Conservation (phyloP, 148 eudicot species). For the Pharnaceum exiguum region DNA sequence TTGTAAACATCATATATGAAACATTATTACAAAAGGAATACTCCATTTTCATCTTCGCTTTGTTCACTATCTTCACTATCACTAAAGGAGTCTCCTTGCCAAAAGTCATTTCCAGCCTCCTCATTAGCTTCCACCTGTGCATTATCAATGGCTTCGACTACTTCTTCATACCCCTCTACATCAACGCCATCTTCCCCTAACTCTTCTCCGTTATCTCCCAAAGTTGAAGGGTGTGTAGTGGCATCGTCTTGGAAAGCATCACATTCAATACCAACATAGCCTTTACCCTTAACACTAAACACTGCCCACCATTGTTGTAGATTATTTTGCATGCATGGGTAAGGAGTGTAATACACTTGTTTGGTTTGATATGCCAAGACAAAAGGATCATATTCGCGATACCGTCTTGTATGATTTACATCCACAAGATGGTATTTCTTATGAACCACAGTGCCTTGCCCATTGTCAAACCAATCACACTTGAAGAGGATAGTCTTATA, state of each 20-base stretch:
- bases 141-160: background rate
- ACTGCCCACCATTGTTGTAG: background rate
- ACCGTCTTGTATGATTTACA: background rate
- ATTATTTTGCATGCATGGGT: background rate
- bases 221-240: background rate
- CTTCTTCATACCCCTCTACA: background rate
- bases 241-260: background rate
- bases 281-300: background rate
- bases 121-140: background rate
- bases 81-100: too few relatives aligned
- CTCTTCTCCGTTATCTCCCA: too few relatives aligned
- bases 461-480: conserved; percentile 4
- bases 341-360: conserved; percentile 1
- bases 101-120: too few relatives aligned
- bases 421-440: background rate
- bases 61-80: too few relatives aligned
- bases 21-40: too few relatives aligned
- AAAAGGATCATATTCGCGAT: background rate
- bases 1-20: too few relatives aligned
- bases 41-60: too few relatives aligned
- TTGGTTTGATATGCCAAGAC: background rate
- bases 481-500: background rate
- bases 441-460: background rate
- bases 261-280: background rate
- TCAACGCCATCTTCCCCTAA: background rate